These are phyloP conservation scores for Solanum lycopersicoides DNA, from an alignment of 257 asterid species.

Conservation along the genomic window DNA sequence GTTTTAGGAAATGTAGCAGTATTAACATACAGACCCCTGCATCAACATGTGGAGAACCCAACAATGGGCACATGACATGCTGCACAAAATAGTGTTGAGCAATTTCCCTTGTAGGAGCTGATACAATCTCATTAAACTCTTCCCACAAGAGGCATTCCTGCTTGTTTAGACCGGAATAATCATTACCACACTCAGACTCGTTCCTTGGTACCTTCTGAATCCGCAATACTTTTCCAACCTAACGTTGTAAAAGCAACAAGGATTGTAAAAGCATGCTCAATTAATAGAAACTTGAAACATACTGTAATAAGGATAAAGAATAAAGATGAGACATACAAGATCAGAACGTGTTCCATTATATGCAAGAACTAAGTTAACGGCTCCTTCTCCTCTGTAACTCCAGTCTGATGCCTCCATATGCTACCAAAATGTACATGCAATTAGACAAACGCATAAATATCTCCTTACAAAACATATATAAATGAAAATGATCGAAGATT, in stretches of 20 bases:
- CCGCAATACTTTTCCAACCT: conserved; percentile 83
- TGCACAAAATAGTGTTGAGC: conserved; percentile 65
- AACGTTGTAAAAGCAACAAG: too few species aligned
- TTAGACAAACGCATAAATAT: background rate
- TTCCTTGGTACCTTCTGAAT: conserved; percentile 55
- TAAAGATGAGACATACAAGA: conserved; percentile 32
- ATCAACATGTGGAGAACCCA: conserved; percentile 83
- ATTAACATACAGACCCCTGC: conserved; percentile 55
- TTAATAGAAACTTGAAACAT: too few species aligned
- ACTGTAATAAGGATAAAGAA: too few species aligned
- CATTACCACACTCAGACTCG: conserved; percentile 29
- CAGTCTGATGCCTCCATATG: conserved; percentile 68
- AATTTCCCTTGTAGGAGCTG: conserved; percentile 65
- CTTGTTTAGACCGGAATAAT: conserved; percentile 28
- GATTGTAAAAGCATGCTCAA: too few species aligned
- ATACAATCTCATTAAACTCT: conserved; percentile 42
- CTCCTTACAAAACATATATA: too few species aligned
- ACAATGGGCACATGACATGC: conserved; percentile 66
- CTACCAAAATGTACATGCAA: conserved; percentile 7
- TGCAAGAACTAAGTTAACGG: conserved; percentile 73
- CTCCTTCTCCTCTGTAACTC: conserved; percentile 95
- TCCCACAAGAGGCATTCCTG: conserved; percentile 64
- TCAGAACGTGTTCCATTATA: conserved; percentile 61
- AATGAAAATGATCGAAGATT: too few species aligned
- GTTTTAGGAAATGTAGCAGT: background rate